Percentiles rank a stretch among this genome's conserved stretches.
Conservation (phyloP, 805 yeast species). For the Crinitomyces ghanaensis region DNA sequence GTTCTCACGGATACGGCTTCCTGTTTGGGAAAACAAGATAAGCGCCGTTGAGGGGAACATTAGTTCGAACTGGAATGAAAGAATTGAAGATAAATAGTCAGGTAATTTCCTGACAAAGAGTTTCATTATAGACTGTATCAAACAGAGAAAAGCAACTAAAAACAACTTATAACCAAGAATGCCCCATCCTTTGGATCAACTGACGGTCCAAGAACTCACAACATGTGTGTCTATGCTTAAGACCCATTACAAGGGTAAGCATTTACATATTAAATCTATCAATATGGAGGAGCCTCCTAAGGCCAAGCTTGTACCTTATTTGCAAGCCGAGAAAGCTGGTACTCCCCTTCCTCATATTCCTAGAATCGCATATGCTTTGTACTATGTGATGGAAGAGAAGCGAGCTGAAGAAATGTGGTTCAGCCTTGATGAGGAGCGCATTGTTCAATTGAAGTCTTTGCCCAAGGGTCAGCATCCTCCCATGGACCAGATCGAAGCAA, state of each 20-base stretch:
- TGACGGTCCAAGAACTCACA: slow-evolving; percentile 22
- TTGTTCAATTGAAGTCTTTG: slow-evolving; percentile 43
- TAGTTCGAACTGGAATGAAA: too few species aligned
- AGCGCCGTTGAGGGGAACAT: too few species aligned
- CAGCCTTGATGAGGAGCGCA: slow-evolving; percentile 50
- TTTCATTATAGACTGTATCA: too few species aligned
- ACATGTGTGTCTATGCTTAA: slow-evolving; percentile 19
- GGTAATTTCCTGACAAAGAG: too few species aligned
- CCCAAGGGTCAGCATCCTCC: slow-evolving; percentile 64
- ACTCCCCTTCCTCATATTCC: slow-evolving; percentile 42
- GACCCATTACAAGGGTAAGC: slow-evolving; percentile 20
- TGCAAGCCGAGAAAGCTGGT: slow-evolving; percentile 54
- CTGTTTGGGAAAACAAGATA: too few species aligned
- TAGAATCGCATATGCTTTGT: slow-evolving; percentile 58
- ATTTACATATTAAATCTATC: slow-evolving; percentile 24
- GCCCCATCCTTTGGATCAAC: slow-evolving; percentile 27
- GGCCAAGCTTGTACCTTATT: slow-evolving; percentile 51
- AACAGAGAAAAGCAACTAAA: not conserved
- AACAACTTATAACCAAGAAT: slow-evolving; percentile 1
- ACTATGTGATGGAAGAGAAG: slow-evolving; percentile 41
- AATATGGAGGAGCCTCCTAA: slow-evolving; percentile 58
- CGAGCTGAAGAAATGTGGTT: slow-evolving; percentile 59
- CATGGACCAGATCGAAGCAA: slow-evolving; percentile 53
- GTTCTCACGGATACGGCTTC: too few species aligned
- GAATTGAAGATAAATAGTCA: too few species aligned